These are phyloP conservation scores for Lactarius trivialis DNA, from an alignment of 768 basidiomycete species.

Conservation along the genomic window DNA sequence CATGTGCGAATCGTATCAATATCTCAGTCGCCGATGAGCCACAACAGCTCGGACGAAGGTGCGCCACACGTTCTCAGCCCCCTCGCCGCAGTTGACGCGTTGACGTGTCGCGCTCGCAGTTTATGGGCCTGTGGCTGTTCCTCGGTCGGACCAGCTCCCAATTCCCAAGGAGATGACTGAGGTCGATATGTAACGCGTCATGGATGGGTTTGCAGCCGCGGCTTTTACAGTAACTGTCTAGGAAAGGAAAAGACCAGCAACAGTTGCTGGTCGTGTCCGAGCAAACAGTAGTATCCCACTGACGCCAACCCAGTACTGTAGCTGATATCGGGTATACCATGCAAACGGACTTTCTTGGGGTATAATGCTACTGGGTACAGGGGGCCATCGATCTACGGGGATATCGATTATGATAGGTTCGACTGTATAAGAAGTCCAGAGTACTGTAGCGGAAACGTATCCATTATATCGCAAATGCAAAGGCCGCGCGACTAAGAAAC, in stretches of 20 bases:
- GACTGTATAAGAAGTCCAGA: neutral
- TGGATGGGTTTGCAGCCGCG: conserved; percentile 54
- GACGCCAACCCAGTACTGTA: no score
- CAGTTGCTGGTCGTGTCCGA: no score
- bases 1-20: neutral
- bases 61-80: neutral
- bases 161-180: conserved; percentile 53
- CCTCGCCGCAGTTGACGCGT: neutral
- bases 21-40: conserved; percentile 69
- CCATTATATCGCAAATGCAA: neutral
- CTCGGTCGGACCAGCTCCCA: conserved; percentile 47
- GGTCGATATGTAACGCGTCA: conserved; percentile 47
- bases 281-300: no score
- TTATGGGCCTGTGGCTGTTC: conserved; percentile 51
- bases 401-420: no score
- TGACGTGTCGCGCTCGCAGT: conserved; percentile 35
- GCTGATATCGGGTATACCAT: no score
- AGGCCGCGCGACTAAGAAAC: conserved; percentile 6
- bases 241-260: no score
- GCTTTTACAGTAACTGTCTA: no score
- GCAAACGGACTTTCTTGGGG: no score
- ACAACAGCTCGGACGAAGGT: conserved; percentile 60
- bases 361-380: no score
- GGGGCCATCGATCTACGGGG: no score
- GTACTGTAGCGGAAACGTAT: neutral